These are phyloP conservation scores for Papiliotrema laurentii DNA, from an alignment of 1,284 basidiomycete genomes.

Conservation along the genomic window DNA sequence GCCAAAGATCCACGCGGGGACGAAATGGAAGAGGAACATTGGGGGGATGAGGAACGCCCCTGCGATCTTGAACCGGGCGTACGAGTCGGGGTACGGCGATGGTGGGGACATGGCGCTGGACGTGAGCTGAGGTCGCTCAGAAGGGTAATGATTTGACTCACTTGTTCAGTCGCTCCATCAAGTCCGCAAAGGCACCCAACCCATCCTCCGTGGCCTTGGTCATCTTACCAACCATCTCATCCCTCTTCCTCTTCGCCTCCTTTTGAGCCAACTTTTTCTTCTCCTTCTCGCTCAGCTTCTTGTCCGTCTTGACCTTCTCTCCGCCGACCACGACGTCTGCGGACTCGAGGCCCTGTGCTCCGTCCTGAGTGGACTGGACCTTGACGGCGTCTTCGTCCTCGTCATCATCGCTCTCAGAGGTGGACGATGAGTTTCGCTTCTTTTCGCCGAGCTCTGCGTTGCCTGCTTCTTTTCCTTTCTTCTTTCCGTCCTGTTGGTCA, in stretches of 20 bases:
- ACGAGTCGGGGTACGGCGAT: slow-evolving; percentile 40
- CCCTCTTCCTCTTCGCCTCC: slow-evolving; percentile 47
- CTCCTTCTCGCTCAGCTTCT: slow-evolving; percentile 32
- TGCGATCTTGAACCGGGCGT: slow-evolving; percentile 48
- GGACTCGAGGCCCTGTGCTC: slow-evolving; percentile 28
- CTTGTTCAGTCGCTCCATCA: slow-evolving; percentile 47
- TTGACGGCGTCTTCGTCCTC: slow-evolving; percentile 30
- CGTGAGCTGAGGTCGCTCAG: background rate
- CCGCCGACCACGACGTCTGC: slow-evolving; percentile 31
- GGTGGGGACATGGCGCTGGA: slow-evolving; percentile 46
- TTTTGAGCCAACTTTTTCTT: slow-evolving; percentile 41
- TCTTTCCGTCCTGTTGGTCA: slow-evolving; percentile 26
- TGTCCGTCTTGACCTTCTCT: slow-evolving; percentile 26
- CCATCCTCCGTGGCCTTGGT: slow-evolving; percentile 47
- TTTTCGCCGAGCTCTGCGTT: slow-evolving; percentile 47
- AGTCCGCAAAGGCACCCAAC: slow-evolving; percentile 45
- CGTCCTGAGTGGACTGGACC: slow-evolving; percentile 5
- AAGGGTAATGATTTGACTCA: slow-evolving; percentile 20
- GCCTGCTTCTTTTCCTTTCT: slow-evolving; percentile 40
- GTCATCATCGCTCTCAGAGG: slow-evolving; percentile 17
- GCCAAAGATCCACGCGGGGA: slow-evolving; percentile 51
- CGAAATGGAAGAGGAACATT: slow-evolving; percentile 47
- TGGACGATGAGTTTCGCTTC: slow-evolving; percentile 12
- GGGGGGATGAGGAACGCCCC: slow-evolving; percentile 44
- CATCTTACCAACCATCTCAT: slow-evolving; percentile 45